Base-by-base conservation (phyloP, 345 rosid species). In the Capsella bursapastoris region DNA sequence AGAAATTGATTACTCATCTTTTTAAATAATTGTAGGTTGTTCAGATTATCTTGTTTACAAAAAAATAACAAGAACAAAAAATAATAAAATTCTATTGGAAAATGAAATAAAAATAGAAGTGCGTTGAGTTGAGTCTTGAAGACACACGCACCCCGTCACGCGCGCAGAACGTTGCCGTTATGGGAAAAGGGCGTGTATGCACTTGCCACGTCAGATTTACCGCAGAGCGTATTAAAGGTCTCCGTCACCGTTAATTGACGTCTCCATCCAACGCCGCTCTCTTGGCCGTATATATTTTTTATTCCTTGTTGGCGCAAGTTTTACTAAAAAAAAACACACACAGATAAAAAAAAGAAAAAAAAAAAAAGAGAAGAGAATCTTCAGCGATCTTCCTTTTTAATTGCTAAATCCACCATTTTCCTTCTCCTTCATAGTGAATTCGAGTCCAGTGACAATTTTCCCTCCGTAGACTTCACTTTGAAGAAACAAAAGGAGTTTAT, bases 221-320 rank as follows among this genome's bases (percentile, higher is more conserved):
- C 14, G 57, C 6, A 5, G 15, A 48, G 7, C 13, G 57, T 12
- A 13, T 22, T 25, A 53, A 75, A 61, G 79, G 79, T 69, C 66
- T 27, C 71, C 12, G 66, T 76, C 61, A 64, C 71, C 71, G 75
- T 70, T 48, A 76, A 16, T 18, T 47, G 38, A 76, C 70, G 75
- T 63, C 65, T 55, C 43, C 63, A 61, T 75, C 68, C 43, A 66
- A 48, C 78, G 72, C 43, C 78, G 78, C 57, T 64, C 67, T 50
- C 63, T 22, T 22, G 25, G n/a, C 52, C 57, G 68, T 59, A 35
- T 8, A 64, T 28, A 0, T 38, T 41, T n/a, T 14, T 32, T 49
- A 34, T 75, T 61, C 13, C 64, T 57, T 8, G 12, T 13, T 75
- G 74, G 80, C 80, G 71, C 75, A 76, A 76, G 47, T 76, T 60